These are phyloP conservation scores for Calendula officinalis DNA, from an alignment of 129 eudicot genomes.

Conservation along the genomic window DNA sequence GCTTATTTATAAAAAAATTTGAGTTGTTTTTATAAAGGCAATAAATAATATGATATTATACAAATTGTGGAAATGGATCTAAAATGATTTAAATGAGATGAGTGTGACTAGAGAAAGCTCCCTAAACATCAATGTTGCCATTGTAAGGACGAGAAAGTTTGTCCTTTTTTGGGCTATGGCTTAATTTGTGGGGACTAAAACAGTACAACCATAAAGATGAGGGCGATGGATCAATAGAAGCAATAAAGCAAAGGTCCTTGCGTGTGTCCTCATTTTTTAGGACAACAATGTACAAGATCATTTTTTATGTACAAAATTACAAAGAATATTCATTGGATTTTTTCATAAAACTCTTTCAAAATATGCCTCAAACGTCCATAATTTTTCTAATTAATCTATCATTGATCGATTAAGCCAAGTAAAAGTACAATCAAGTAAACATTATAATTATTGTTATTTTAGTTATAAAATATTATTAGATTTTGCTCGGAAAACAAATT, in stretches of 20 bases:
- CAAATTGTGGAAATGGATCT: too few species aligned
- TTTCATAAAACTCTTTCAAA: background rate
- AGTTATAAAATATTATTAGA: too few species aligned
- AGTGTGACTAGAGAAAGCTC: conserved; percentile 18
- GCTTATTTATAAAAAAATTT: too few species aligned
- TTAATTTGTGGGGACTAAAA: conserved; percentile 18
- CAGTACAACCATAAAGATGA: conserved; percentile 11
- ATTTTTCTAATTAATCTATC: too few species aligned
- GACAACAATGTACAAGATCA: background rate
- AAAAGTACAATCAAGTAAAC: too few species aligned
- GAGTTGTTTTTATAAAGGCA: too few species aligned
- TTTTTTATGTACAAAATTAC: too few species aligned
- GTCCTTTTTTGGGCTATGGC: conserved; percentile 3
- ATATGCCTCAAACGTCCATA: too few species aligned
- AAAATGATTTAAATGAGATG: background rate
- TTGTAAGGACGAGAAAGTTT: background rate
- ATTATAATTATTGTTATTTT: too few species aligned
- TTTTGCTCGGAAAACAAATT: too few species aligned
- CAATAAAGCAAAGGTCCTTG: background rate
- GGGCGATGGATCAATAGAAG: background rate
- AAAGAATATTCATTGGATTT: background rate
- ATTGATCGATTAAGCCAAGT: too few species aligned
- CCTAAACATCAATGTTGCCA: conserved; percentile 1
- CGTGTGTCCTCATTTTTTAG: background rate
- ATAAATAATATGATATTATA: too few species aligned